A percentile compares a stretch with the other conserved stretches of the same genome.
Evolutionary conservation across 73 alveolate genomes (phyloP).

Genomic region (Diophrys appendiculata): DNA sequence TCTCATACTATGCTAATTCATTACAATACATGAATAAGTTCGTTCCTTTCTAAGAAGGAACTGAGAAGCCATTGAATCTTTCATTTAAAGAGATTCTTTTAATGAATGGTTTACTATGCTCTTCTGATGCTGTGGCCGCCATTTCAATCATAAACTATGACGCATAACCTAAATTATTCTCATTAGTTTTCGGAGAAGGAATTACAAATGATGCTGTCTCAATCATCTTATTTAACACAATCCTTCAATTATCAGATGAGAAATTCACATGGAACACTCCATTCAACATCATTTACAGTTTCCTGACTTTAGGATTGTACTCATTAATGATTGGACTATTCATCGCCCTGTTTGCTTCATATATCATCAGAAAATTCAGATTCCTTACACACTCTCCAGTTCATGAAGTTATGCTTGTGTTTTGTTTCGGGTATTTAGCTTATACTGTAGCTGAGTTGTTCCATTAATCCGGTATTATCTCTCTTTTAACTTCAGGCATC

Average conservation of each 20-base stretch:
- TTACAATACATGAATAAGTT: no score
- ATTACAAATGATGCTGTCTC: constrained; percentile 96
- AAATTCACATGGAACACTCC: constrained; percentile 47
- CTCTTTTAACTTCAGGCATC: constrained; percentile 77
- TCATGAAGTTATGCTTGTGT: constrained; percentile 71
- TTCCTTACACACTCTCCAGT: constrained; percentile 69
- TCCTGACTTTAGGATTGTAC: constrained; percentile 58
- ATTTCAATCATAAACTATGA: constrained; percentile 83
- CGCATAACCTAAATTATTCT: constrained; percentile 86
- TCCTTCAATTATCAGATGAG: constrained; percentile 58
- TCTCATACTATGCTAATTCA: constrained; percentile 79
- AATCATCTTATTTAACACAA: constrained; percentile 83
- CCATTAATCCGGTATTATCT: constrained; percentile 75
- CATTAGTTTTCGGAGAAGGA: constrained; percentile 95
- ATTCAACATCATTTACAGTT: constrained; percentile 51
- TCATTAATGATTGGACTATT: constrained; percentile 76
- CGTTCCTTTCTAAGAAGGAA: no score
- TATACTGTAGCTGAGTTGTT: constrained; percentile 70
- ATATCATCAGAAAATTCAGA: constrained; percentile 67
- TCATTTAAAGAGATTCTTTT: constrained; percentile 30
- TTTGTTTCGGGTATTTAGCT: constrained; percentile 81
- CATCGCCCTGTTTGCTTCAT: constrained; percentile 53
- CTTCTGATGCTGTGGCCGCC: constrained; percentile 94
- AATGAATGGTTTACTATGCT: constrained; percentile 61
- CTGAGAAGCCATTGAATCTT: no score